These are phyloP conservation scores for Notholithocarpus densiflorus DNA, from an alignment of 306 rosid species.

Conservation along the genomic window DNA sequence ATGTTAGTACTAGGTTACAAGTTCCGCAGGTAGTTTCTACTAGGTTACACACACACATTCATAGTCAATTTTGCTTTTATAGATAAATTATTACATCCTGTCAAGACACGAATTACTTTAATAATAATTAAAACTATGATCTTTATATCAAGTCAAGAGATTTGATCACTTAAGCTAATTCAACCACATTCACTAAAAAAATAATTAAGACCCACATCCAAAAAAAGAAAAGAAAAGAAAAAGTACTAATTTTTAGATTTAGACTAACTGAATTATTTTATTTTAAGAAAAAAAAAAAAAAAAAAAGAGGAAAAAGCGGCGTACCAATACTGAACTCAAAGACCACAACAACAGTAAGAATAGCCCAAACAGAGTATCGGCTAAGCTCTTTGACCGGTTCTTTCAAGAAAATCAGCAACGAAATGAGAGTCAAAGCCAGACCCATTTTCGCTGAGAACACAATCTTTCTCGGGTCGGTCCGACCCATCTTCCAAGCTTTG, in stretches of 20 bases:
- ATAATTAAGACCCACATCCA: not conserved
- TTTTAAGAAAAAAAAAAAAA: not conserved
- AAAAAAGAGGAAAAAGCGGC: not conserved
- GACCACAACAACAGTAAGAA: constrained; percentile 92
- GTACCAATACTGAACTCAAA: constrained; percentile 94
- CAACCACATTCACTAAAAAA: too few relatives aligned
- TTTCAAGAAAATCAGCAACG: constrained; percentile 68
- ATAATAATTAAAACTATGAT: too few relatives aligned
- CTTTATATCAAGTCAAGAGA: too few relatives aligned
- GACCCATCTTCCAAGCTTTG: constrained; percentile 67
- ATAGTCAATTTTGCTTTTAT: too few relatives aligned
- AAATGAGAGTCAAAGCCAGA: constrained; percentile 64
- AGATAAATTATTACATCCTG: too few relatives aligned
- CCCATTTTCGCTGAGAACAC: constrained; percentile 89
- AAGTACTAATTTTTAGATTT: not conserved
- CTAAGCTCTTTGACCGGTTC: constrained; percentile 54
- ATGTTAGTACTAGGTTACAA: too few relatives aligned
- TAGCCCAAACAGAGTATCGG: constrained; percentile 80
- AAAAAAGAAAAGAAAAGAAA: not conserved
- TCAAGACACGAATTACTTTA: too few relatives aligned
- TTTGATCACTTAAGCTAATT: too few relatives aligned
- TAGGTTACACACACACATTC: too few relatives aligned
- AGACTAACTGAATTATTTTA: not conserved
- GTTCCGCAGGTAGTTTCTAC: too few relatives aligned
- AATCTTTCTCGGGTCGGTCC: constrained; percentile 79